Evolutionary conservation across 108 stramenopile species (phyloP).

Genomic region (Bacterosira constricta): DNA sequence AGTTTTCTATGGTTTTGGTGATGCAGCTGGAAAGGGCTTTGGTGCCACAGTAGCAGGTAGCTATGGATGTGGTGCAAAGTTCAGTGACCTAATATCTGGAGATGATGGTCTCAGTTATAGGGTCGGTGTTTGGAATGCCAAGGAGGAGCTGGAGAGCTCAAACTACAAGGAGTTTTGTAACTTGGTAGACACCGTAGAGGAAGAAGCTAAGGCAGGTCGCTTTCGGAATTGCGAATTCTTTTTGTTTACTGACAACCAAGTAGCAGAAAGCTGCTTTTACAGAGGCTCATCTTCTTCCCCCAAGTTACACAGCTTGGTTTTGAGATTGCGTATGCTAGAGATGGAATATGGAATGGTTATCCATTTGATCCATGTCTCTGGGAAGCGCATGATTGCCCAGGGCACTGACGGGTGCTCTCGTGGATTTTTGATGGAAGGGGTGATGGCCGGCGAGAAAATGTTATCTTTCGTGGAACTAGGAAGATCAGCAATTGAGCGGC

Average conservation of each 20-base stretch:
- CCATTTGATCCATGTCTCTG: slow-evolving; percentile 13
- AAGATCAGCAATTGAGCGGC: slow-evolving; percentile 1
- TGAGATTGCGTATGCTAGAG: slow-evolving; percentile 1
- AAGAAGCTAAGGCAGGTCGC: not conserved
- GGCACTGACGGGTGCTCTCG: slow-evolving; percentile 34
- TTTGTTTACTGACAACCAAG: slow-evolving; percentile 10
- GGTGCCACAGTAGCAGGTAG: slow-evolving; percentile 26
- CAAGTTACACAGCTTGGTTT: not conserved
- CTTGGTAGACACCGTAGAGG: slow-evolving; percentile 22
- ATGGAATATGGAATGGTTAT: slow-evolving; percentile 3
- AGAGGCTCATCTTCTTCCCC: not conserved
- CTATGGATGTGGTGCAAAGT: too few species aligned
- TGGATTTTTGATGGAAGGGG: slow-evolving; percentile 21
- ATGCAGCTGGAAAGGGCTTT: slow-evolving; percentile 51
- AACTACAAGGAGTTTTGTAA: slow-evolving; percentile 27
- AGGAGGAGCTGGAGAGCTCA: slow-evolving; percentile 13
- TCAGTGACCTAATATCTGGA: not conserved
- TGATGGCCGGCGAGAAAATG: slow-evolving; percentile 17
- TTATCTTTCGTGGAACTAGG: slow-evolving; percentile 24
- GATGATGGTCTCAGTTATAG: not conserved
- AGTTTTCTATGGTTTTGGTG: slow-evolving; percentile 53
- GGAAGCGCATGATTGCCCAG: slow-evolving; percentile 33
- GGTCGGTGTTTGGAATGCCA: not conserved
- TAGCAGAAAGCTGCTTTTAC: not conserved
- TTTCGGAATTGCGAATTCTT: slow-evolving; percentile 11